Conservation (phyloP, 2,329 filamentous ascomycete genomes). For the Fusarium equiseti region DNA sequence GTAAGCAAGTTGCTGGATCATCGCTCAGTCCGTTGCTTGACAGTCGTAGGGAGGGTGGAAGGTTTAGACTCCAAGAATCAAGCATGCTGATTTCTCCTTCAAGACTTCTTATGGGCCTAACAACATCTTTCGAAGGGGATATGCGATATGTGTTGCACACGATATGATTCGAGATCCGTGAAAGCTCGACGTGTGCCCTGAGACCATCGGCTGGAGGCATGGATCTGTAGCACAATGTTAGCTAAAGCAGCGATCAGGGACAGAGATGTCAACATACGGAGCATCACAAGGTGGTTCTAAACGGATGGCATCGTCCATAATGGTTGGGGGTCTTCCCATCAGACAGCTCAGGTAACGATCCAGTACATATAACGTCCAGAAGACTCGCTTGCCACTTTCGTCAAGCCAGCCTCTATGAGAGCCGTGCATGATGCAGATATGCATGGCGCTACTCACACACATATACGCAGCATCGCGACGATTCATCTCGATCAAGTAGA, state of each 20-base stretch:
- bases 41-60: constrained; percentile 56
- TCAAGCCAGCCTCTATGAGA: constrained; percentile 59
- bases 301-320: constrained; percentile 61
- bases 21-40: constrained; percentile 51
- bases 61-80: constrained; percentile 55
- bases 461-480: constrained; percentile 63
- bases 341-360: constrained; percentile 63
- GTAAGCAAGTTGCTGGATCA: constrained; percentile 58
- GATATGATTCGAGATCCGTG: constrained; percentile 62
- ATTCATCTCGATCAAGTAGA: constrained; percentile 64
- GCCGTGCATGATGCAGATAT: constrained; percentile 62
- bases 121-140: constrained; percentile 48
- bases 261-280: constrained; percentile 52
- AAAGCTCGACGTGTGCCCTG: constrained; percentile 60
- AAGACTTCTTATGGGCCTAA: constrained; percentile 50
- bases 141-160: constrained; percentile 61
- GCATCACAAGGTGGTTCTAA: constrained; percentile 56
- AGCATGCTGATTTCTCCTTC: constrained; percentile 58
- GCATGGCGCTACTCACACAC: constrained; percentile 61
- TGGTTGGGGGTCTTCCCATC: constrained; percentile 62
- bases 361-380: constrained; percentile 66
- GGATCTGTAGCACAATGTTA: constrained; percentile 47
- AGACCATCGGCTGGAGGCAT: constrained; percentile 60
- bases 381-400: constrained; percentile 60
- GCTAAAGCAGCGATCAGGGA: not conserved